phyloP scores from a whole-genome alignment of 176 grass and related monocot genomes.

The Musa troglodytarum region DNA sequence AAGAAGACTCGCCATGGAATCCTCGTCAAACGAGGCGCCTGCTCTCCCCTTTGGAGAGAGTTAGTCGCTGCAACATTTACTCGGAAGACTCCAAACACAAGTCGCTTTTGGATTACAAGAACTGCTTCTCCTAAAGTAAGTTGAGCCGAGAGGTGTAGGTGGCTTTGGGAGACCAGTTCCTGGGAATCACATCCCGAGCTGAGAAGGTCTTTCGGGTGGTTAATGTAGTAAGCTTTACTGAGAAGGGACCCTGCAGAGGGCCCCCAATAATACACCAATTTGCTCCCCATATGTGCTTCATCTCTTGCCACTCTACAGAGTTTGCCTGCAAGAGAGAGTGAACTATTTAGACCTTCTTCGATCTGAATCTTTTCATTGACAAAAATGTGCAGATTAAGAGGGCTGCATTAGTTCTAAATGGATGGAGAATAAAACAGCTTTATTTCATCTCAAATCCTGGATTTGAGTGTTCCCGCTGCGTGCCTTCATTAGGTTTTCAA shows the following conservation, averaged over 20 bases:
- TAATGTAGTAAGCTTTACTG: constrained; percentile 74
- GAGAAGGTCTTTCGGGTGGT: constrained; percentile 54
- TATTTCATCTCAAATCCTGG: too few species aligned
- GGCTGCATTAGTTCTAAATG: too few species aligned
- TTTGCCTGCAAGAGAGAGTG: constrained; percentile 41
- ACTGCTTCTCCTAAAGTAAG: constrained; percentile 46
- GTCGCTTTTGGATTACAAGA: constrained; percentile 30
- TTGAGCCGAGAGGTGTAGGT: constrained; percentile 98
- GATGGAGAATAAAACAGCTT: too few species aligned
- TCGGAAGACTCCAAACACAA: neutral
- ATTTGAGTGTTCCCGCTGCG: too few species aligned
- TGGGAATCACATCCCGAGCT: constrained; percentile 76
- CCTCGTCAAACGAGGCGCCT: constrained; percentile 19
- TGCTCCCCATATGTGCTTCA: constrained; percentile 93
- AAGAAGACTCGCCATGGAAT: too few species aligned
- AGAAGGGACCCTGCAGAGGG: constrained; percentile 70
- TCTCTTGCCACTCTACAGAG: constrained; percentile 82
- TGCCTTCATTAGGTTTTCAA: neutral
- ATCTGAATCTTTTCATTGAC: too few species aligned
- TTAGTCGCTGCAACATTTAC: constrained; percentile 23
- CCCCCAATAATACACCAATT: constrained; percentile 80
- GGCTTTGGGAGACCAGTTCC: constrained; percentile 83
- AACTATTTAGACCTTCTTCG: too few species aligned
- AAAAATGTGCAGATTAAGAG: too few species aligned
- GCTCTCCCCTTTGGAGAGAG: constrained; percentile 61